phyloP scores from a whole-genome alignment of 768 basidiomycete genomes.

The Dacryopinax primogenitus region DNA sequence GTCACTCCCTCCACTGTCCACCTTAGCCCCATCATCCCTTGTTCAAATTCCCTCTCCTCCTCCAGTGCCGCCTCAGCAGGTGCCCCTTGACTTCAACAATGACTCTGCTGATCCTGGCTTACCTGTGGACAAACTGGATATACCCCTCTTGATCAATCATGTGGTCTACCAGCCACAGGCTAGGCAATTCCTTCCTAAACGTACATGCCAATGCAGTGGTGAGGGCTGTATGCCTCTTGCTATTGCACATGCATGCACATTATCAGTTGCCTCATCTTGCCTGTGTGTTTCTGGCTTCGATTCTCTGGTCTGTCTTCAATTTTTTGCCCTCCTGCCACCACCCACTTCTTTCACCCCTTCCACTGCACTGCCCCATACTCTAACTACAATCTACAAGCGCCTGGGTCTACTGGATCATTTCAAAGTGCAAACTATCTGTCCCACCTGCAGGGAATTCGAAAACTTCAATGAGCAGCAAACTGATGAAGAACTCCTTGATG shows the following conservation, averaged over 20 bases:
- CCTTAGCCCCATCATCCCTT: no score
- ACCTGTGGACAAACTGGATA: no score
- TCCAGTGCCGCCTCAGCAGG: no score
- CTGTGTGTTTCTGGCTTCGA: background rate
- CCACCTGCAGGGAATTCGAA: background rate
- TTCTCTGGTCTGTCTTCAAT: background rate
- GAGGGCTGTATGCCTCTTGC: background rate
- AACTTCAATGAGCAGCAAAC: background rate
- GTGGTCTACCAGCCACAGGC: no score
- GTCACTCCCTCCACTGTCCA: no score
- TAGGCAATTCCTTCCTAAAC: no score
- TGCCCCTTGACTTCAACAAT: no score
- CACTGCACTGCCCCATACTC: background rate
- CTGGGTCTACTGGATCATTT: background rate
- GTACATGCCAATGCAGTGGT: background rate
- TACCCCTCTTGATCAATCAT: no score
- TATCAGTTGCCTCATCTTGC: background rate
- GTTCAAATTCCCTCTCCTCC: no score
- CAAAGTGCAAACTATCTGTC: background rate
- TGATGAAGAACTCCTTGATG: background rate
- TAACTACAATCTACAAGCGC: background rate
- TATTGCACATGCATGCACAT: background rate
- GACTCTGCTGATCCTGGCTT: no score
- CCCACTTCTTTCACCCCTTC: background rate
- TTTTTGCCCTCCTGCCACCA: background rate